Base-by-base conservation (phyloP, 2,329 filamentous ascomycete species). In the Lecanosticta acicola region DNA sequence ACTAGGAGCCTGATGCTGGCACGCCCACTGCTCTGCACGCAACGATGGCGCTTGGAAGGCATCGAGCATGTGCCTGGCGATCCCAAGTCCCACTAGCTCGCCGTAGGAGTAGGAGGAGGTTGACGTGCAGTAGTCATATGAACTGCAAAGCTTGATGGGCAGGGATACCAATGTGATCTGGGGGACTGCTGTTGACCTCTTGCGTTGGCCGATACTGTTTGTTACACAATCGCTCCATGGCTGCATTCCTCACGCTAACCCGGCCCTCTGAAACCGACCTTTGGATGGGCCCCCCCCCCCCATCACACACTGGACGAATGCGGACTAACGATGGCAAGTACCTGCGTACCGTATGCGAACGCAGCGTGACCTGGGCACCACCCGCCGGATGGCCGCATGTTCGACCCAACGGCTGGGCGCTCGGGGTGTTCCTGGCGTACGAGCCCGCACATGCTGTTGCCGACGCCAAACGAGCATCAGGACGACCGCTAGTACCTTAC, bases 321-420 rank as follows among this genome's bases (percentile, higher is more conserved):
- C 51, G 48, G 48, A 20, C 32, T 43, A 41, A 46, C 48, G 49
- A 45, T 46, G 45, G 53, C 46, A 49, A 41, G 58, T 56, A 60
- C 58, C 58, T 61, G 58, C 58, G 49, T 50, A 55, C 49, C 51
- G 53, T 58, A 55, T 61, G 59, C 59, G 58, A 61, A 62, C 59
- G 59, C 53, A 55, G 58, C 59, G 59, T 61, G 59, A 61, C 51
- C 50, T 48, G 41, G 36, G 44, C 48, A 40, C 43, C 49, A 56
- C 50, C 54, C 54, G 54, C 44, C 61, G 61, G 59, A 45, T 53
- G 50, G 46, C 54, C 60, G 60, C 60, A 59, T 58, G 44, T 52
- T 55, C 48, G 54, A 57, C 50, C 54, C 50, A 53, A 39, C 46
- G 50, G 46, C 45, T 49, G 46, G 54, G 53, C 49, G 49, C 51